A percentile compares a stretch with the other conserved stretches of the same genome.
phyloP scores from a whole-genome alignment of 1,139 yeast species.

The Citeromyces hawaiiensis region DNA sequence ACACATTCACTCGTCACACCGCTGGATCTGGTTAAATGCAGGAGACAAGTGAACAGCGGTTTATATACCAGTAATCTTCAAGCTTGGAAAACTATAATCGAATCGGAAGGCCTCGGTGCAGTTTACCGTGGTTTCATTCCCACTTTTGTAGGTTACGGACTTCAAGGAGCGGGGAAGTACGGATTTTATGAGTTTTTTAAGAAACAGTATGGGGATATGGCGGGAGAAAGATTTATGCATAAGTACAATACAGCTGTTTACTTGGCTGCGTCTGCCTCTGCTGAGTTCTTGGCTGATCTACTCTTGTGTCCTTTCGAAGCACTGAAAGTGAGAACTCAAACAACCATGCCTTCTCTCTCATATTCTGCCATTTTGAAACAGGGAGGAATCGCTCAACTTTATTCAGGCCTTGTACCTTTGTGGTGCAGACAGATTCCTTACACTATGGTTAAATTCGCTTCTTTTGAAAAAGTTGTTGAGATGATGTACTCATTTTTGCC shows the following conservation, averaged over 20 bases:
- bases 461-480: constrained; percentile 83
- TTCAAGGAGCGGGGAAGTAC: constrained; percentile 95
- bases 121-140: constrained; percentile 84
- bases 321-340: constrained; percentile 84
- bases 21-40: constrained; percentile 81
- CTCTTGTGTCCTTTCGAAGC: constrained; percentile 90
- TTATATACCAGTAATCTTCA: constrained; percentile 64
- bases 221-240: constrained; percentile 51
- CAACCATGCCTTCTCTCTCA: constrained; percentile 48
- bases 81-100: constrained; percentile 66
- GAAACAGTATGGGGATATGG: constrained; percentile 52
- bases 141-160: constrained; percentile 78
- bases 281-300: constrained; percentile 84
- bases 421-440: constrained; percentile 96
- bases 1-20: constrained; percentile 92
- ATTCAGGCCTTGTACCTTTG: constrained; percentile 79
- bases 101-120: constrained; percentile 59
- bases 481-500: constrained; percentile 40
- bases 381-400: constrained; percentile 36
- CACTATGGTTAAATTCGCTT: constrained; percentile 92
- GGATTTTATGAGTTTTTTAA: constrained; percentile 90
- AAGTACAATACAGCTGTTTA: constrained; percentile 63
- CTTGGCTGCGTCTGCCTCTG: constrained; percentile 80
- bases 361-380: constrained; percentile 6
- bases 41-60: constrained; percentile 70